Evolutionary conservation across 2,329 filamentous ascomycete genomes (phyloP).

Genomic region (Colletotrichum eleusines): DNA sequence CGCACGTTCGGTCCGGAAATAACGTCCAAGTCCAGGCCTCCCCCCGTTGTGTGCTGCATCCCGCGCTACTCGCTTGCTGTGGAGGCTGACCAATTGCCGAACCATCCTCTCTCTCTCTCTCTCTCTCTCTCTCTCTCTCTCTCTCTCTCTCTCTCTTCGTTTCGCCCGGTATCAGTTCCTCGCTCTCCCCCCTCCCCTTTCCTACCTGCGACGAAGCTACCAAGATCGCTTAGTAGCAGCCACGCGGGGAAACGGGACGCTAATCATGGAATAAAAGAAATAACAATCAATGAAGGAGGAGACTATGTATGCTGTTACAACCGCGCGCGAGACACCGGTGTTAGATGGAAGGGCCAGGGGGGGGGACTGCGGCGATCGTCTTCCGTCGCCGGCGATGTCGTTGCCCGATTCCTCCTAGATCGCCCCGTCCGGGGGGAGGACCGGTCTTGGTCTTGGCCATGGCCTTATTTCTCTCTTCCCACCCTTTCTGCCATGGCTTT

Average conservation of each 20-base stretch:
- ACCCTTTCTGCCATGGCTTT: background rate
- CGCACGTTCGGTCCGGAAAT: constrained; percentile 14
- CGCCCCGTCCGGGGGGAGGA: background rate
- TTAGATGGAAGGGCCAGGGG: too few relatives aligned
- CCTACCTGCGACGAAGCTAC: background rate
- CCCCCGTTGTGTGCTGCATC: too few relatives aligned
- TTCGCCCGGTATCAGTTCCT: background rate
- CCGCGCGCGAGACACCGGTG: too few relatives aligned
- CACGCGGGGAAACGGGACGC: background rate
- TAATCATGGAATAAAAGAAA: background rate
- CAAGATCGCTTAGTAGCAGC: background rate
- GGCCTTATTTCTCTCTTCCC: background rate
- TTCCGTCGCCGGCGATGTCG: background rate
- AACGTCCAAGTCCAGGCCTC: too few relatives aligned
- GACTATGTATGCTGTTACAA: background rate
- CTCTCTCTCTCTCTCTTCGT: too few relatives aligned
- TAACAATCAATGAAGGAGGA: too few relatives aligned
- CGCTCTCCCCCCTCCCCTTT: background rate
- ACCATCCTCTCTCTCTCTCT: too few relatives aligned
- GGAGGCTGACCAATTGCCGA: constrained; percentile 23
- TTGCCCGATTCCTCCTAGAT: background rate
- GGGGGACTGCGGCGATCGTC: background rate
- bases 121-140: too few relatives aligned
- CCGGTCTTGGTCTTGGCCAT: background rate
- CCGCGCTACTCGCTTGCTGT: background rate